These are phyloP conservation scores for Camelina hispida DNA, from an alignment of 345 rosid species.

Conservation along the genomic window DNA sequence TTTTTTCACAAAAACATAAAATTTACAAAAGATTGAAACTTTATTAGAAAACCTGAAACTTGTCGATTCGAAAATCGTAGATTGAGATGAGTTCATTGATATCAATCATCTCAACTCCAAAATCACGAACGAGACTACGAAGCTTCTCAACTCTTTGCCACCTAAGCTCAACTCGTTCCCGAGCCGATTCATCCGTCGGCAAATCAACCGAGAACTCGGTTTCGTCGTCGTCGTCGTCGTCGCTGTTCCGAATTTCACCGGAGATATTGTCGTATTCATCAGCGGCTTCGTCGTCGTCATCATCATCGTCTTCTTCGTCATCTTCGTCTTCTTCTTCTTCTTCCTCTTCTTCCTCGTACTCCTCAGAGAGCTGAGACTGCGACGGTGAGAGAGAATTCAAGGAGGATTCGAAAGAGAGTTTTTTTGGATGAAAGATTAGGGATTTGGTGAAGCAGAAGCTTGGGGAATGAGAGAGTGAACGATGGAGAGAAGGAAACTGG, in stretches of 20 bases:
- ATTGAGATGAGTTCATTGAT: slow-evolving; percentile 75
- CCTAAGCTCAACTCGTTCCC: slow-evolving; percentile 54
- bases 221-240: slow-evolving; percentile 41
- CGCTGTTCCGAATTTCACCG: slow-evolving; percentile 52
- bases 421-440: slow-evolving; percentile 31
- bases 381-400: slow-evolving; percentile 55
- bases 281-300: slow-evolving; percentile 69
- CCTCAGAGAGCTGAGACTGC: slow-evolving; percentile 66
- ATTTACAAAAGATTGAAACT: background rate
- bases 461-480: slow-evolving; percentile 35
- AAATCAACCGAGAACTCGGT: slow-evolving; percentile 47
- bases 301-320: slow-evolving; percentile 59
- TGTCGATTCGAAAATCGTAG: slow-evolving; percentile 87
- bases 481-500: slow-evolving; percentile 20
- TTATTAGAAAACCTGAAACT: slow-evolving; percentile 70
- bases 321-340: slow-evolving; percentile 52
- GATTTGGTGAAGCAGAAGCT: slow-evolving; percentile 44
- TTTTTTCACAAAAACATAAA: background rate
- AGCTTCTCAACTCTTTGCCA: slow-evolving; percentile 84
- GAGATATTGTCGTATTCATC: slow-evolving; percentile 49
- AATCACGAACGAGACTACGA: slow-evolving; percentile 62
- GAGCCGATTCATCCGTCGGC: slow-evolving; percentile 46
- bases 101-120: slow-evolving; percentile 77
- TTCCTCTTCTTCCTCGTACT: slow-evolving; percentile 56
- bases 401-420: slow-evolving; percentile 51